These are phyloP conservation scores for Blastobotrys arbuscula DNA, from an alignment of 1,139 yeast species.

Conservation along the genomic window DNA sequence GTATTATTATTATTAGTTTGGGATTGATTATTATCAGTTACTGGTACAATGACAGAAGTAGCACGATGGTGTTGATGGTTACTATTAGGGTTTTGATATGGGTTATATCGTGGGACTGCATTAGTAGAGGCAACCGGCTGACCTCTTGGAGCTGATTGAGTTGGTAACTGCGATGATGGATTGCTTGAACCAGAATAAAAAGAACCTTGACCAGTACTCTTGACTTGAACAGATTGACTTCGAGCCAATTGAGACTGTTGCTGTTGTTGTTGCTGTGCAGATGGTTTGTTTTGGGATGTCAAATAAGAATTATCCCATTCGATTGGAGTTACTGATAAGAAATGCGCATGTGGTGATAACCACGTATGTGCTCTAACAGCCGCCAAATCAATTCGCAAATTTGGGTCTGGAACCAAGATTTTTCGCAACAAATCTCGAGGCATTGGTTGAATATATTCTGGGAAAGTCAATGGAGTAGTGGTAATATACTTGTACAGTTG, in stretches of 20 bases:
- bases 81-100: conserved; percentile 3
- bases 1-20: not conserved
- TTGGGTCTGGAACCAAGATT: conserved; percentile 84
- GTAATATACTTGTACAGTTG: conserved; percentile 89
- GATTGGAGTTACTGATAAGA: conserved; percentile 74
- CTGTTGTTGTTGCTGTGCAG: conserved; percentile 10
- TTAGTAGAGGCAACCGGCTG: not conserved
- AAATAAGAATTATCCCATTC: conserved; percentile 66
- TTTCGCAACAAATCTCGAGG: conserved; percentile 87
- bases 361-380: conserved; percentile 80
- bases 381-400: conserved; percentile 59
- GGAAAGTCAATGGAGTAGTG: conserved; percentile 85
- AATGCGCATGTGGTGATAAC: conserved; percentile 75
- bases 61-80: conserved; percentile 13
- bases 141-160: not conserved
- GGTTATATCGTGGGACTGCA: conserved; percentile 6
- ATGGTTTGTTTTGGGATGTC: conserved; percentile 14
- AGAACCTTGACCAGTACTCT: conserved; percentile 11
- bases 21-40: not conserved
- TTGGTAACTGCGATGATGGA: conserved; percentile 6
- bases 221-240: conserved; percentile 27
- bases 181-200: conserved; percentile 10
- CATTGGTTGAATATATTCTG: conserved; percentile 85
- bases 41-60: conserved; percentile 14
- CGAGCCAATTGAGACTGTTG: conserved; percentile 16